Base-by-base conservation (phyloP, 768 basidiomycete genomes). In the Postia placenta region DNA sequence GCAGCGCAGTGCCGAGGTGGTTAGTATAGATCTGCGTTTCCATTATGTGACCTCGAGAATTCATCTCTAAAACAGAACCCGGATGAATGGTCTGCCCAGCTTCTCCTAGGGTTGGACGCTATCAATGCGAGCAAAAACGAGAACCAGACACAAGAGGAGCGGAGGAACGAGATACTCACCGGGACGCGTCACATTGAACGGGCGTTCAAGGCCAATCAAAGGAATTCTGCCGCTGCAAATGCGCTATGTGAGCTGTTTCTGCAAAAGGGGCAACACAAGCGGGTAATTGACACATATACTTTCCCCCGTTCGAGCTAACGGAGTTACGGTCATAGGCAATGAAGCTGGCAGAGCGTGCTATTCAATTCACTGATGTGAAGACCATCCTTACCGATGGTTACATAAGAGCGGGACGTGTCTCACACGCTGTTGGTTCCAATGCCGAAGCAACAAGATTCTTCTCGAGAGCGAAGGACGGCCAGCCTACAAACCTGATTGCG, bases 331-430 rank as follows among this genome's bases (percentile, higher is more conserved):
- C 39, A 1, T 48, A 92, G 83, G 91, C 92, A 0, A 65, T 95
- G 38, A 99, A 98, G 71, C 72, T 98, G 17, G 93, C 92, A 20
- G 96, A 98, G 60, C 80, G 93, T 45, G 87, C 93, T 0, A 83
- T 98, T 35, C 93, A 97, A 62, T 96, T 89, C 60, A 87, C 94
- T 0, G 95, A 98, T 58, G 92, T 88, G 0, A 72, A 91, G 26
- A 76, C 88, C 0, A 71, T 95, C 14, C 74, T 94, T 24, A 86
- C 89, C 0, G 94, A 96, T 58, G 87, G 92, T 2, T 88, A 92
- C 60, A 68, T 94, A 14, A 77, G 87, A 26, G 83, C 93, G 12
- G 95, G 84, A 2, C 80, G 92, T 15, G 83, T 88, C 2, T 75
- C 82, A 12, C 92, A 94, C 56, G 80, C 81, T 1, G 79, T 87